Conservation (phyloP, 179 eudicot genomes). For the Sideroxylon spinosum region DNA sequence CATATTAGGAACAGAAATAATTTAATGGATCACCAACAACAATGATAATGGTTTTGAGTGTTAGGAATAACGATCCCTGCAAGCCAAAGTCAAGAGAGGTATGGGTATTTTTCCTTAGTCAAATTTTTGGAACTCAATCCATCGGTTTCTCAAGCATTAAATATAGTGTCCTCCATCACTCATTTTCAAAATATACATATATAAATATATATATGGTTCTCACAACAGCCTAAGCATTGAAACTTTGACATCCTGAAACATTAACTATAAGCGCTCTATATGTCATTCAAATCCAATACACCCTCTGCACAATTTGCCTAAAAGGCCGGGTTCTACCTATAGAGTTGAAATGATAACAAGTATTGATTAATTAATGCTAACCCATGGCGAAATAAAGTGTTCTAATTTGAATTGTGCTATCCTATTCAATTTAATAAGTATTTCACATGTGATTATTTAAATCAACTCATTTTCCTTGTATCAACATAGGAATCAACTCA, state of each 20-base stretch:
- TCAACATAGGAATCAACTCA: no score
- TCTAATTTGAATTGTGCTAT: no score
- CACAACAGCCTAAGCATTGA: not conserved
- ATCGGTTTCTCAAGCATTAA: not conserved
- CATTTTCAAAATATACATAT: not conserved
- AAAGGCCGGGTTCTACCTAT: no score
- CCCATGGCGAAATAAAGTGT: no score
- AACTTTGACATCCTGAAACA: constrained; percentile 11
- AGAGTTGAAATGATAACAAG: no score
- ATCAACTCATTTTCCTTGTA: no score
- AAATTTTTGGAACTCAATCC: not conserved
- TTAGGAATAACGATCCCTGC: not conserved
- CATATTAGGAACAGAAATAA: no score
- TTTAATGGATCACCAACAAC: no score
- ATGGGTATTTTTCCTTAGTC: not conserved
- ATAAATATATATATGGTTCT: not conserved
- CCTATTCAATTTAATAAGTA: no score
- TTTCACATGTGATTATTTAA: no score
- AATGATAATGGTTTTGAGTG: not conserved
- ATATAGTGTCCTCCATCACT: constrained; percentile 9
- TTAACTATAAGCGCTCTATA: not conserved
- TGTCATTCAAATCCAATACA: not conserved
- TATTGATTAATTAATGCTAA: no score
- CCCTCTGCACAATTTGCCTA: no score
- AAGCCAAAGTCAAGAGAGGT: not conserved